phyloP scores from a whole-genome alignment of 176 grass and related monocot species.

The Melocanna baccifera region DNA sequence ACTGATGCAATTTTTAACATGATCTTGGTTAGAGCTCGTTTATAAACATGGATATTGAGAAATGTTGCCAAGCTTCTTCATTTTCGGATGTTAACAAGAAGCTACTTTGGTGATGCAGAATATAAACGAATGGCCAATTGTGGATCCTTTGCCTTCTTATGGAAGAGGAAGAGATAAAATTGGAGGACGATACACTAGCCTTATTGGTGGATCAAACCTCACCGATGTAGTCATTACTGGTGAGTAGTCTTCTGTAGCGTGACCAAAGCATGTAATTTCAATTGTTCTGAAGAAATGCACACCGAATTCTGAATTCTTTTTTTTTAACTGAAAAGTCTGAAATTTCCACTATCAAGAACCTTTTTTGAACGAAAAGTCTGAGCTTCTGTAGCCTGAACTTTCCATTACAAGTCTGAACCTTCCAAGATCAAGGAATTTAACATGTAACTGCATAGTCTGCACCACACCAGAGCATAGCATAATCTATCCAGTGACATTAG shows the following conservation, averaged over 20 bases:
- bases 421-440: neutral
- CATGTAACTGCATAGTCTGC: neutral
- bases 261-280: neutral
- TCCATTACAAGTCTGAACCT: neutral
- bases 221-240: conserved; percentile 75
- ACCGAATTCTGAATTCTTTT: neutral
- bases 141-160: conserved; percentile 83
- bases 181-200: conserved; percentile 77
- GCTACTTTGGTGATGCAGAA: conserved; percentile 35
- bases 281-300: neutral
- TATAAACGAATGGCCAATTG: conserved; percentile 62
- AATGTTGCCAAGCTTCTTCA: neutral
- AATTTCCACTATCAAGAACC: neutral
- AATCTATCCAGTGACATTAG: neutral
- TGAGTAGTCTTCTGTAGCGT: neutral
- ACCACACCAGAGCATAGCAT: neutral
- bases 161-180: conserved; percentile 74
- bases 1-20: neutral
- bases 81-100: neutral
- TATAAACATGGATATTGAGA: neutral
- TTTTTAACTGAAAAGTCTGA: too few relatives aligned
- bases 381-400: too few relatives aligned
- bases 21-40: neutral
- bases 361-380: too few relatives aligned
- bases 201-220: conserved; percentile 79